These are phyloP conservation scores for Sugiyamaella boreocaroliniensis DNA, from an alignment of 805 yeast species.

Conservation along the genomic window DNA sequence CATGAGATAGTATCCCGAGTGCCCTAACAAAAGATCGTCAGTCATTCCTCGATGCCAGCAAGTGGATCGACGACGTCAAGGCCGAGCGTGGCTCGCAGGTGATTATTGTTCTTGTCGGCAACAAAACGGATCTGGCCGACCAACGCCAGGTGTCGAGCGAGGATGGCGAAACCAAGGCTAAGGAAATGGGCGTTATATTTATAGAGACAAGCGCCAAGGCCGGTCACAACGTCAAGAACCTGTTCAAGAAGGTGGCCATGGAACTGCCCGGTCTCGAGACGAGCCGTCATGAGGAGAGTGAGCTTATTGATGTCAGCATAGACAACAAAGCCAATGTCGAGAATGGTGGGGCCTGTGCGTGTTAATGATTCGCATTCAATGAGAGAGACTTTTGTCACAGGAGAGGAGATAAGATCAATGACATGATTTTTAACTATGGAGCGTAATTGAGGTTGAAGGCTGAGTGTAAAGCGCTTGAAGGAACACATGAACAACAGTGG, in stretches of 20 bases:
- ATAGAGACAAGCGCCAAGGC: constrained; percentile 94
- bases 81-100: constrained; percentile 89
- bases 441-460: no score
- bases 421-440: no score
- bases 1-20: neutral
- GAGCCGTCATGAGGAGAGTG: constrained; percentile 20
- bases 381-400: no score
- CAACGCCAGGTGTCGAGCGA: constrained; percentile 81
- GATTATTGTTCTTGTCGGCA: constrained; percentile 84
- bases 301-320: constrained; percentile 15
- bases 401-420: no score
- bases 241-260: constrained; percentile 87
- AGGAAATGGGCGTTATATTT: constrained; percentile 67
- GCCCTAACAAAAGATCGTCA: constrained; percentile 35
- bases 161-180: constrained; percentile 80
- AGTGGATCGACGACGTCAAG: constrained; percentile 93
- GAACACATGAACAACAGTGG: no score
- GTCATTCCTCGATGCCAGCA: constrained; percentile 73
- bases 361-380: neutral
- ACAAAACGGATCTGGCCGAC: constrained; percentile 77
- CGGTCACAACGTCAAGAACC: constrained; percentile 84
- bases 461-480: no score
- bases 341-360: constrained; percentile 3
- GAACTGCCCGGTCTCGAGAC: constrained; percentile 76
- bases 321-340: neutral